Percentiles rank a stretch among this genome's conserved stretches.
Evolutionary conservation across 805 yeast species (phyloP).

Genomic region (Nakazawaea molendinolei): DNA sequence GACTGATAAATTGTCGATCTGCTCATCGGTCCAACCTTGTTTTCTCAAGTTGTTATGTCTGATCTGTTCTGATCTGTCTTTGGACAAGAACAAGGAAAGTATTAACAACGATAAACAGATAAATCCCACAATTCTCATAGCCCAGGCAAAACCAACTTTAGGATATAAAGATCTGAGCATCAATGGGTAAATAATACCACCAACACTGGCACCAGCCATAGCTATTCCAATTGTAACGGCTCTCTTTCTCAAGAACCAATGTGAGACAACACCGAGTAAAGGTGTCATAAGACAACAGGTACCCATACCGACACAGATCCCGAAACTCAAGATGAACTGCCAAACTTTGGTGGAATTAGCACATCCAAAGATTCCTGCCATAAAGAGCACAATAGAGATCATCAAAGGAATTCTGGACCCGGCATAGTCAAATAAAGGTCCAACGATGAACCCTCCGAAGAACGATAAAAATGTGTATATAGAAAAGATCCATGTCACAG

Average conservation of each 20-base stretch:
- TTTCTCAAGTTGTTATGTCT: conserved; percentile 18
- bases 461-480: conserved; percentile 45
- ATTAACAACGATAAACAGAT: conserved; percentile 33
- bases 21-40: conserved; percentile 10
- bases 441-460: conserved; percentile 27
- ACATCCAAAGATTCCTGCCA: conserved; percentile 49
- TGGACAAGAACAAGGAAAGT: conserved; percentile 29
- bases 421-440: conserved; percentile 54
- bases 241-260: conserved; percentile 56
- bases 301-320: conserved; percentile 51
- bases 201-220: conserved; percentile 47
- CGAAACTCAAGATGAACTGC: conserved; percentile 58
- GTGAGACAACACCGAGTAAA: conserved; percentile 52
- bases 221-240: conserved; percentile 50
- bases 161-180: conserved; percentile 40
- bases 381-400: conserved; percentile 37
- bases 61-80: conserved; percentile 31
- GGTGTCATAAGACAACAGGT: conserved; percentile 58
- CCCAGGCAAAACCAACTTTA: conserved; percentile 50
- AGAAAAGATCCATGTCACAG: conserved; percentile 65
- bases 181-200: conserved; percentile 47
- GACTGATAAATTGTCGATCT: not conserved
- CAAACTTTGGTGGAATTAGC: conserved; percentile 47
- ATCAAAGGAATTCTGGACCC: conserved; percentile 44
- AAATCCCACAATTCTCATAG: conserved; percentile 44